Percentiles rank a stretch among this genome's conserved stretches.
Conservation (phyloP, 2,329 filamentous ascomycete species). For the Fusarium longipes region DNA sequence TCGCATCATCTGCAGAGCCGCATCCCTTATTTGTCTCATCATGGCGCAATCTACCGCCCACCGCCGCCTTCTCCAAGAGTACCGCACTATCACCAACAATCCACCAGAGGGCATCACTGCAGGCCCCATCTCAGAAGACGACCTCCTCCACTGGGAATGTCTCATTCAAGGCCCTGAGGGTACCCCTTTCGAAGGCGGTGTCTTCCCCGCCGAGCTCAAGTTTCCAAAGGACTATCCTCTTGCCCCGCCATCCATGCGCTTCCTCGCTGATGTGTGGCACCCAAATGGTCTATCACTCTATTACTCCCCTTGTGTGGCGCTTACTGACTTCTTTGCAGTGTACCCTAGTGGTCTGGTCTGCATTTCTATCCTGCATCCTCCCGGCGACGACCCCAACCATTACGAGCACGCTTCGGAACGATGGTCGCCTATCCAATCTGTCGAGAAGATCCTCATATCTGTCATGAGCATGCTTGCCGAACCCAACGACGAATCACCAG, state of each 20-base stretch:
- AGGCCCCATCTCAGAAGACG: conserved; percentile 91
- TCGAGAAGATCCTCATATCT: conserved; percentile 95
- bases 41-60: conserved; percentile 74
- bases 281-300: conserved; percentile 77
- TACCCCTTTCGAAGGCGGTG: conserved; percentile 94
- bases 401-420: conserved; percentile 96
- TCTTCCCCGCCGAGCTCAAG: conserved; percentile 93
- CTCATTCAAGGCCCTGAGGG: conserved; percentile 95
- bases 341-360: conserved; percentile 93
- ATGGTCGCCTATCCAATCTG: conserved; percentile 96
- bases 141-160: conserved; percentile 96
- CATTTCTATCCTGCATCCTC: conserved; percentile 97
- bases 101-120: conserved; percentile 98
- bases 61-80: conserved; percentile 93
- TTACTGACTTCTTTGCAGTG: conserved; percentile 64
- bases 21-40: background rate
- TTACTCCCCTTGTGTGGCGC: background rate
- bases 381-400: conserved; percentile 97
- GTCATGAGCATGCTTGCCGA: conserved; percentile 99
- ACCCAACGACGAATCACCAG: conserved; percentile 95
- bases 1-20: too few relatives aligned
- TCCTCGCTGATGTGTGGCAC: conserved; percentile 94
- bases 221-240: conserved; percentile 98
- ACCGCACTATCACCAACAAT: conserved; percentile 91
- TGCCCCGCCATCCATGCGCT: conserved; percentile 95